Evolutionary conservation across 805 yeast species (phyloP), one percentile per base, ranked within the genome.

Genomic region (baker's yeast (Saccharomyces cerevisiae)): DNA sequence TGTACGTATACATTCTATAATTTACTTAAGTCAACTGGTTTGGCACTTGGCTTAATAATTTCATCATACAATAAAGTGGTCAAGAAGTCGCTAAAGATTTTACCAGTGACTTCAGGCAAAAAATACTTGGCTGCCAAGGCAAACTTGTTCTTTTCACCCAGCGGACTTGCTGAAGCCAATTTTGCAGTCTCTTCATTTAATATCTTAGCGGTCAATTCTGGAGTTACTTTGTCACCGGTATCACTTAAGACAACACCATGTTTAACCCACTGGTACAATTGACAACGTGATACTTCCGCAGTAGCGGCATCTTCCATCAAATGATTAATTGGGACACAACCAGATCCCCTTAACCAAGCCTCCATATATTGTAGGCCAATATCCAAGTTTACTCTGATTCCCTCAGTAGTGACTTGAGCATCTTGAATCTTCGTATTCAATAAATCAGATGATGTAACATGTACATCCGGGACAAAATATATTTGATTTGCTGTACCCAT

Each of bases 221-320:
- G 79, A 54, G 87, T 83, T 32, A 86, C 77, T 27, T 63, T 72
- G 51, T 74, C 77, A 51, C 83, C 84, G 29, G 82, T 76, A 62
- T 84, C 88, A 53, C 81, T 77, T 56, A 80, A 67, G 53, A 67
- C 72, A 48, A 82, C 85, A 49, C 81, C 80, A 68, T 87, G 91
- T 56, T 83, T 84, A 52, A 83, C 87, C 95, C 95, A 87, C 68
- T 88, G 89, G 78, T 84, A 84, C 62, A 87, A 76, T 72, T 86
- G 92, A 57, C 89, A 79, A 74, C 94, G 80, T 36, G 91, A 84
- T 46, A 87, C 95, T 72, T 87, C 95, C 46, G 94, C 92, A 51
- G 95, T 87, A 36, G 94, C 94, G 27, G 95, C 95, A 70, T 87
- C 95, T 72, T 87, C 95, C 95, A 87, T 87, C 71, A 87, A 76